Conservation (phyloP, 2,329 filamentous ascomycete genomes). For the Pseudogymnoascus sp. region DNA sequence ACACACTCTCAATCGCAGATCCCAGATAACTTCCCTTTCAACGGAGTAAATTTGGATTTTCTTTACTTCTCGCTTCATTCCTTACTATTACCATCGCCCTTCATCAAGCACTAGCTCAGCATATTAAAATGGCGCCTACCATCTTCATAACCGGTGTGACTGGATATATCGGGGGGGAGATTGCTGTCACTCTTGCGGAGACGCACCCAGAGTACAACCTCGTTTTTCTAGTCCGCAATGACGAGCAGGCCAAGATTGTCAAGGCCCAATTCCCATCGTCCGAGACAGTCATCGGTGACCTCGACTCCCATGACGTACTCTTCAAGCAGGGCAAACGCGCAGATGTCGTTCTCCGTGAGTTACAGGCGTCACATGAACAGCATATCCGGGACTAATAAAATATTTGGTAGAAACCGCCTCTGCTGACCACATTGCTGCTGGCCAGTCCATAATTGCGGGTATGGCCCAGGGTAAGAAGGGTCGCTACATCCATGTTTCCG, state of each 20-base stretch:
- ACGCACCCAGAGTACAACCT: constrained; percentile 20
- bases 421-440: constrained; percentile 22
- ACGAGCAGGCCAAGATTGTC: constrained; percentile 16
- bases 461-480: constrained; percentile 37
- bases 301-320: constrained; percentile 29
- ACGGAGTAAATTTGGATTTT: not conserved
- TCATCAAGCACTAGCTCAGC: not conserved
- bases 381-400: not conserved
- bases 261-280: constrained; percentile 13
- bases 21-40: not conserved
- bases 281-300: constrained; percentile 26
- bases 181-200: constrained; percentile 13
- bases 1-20: not conserved
- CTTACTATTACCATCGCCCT: not conserved
- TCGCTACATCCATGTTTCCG: constrained; percentile 44
- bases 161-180: constrained; percentile 20
- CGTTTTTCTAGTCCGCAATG: constrained; percentile 16
- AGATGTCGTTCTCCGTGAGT: constrained; percentile 31
- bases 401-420: constrained; percentile 17
- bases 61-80: not conserved
- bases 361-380: too few species aligned
- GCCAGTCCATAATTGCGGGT: constrained; percentile 39
- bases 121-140: constrained; percentile 12
- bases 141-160: constrained; percentile 21
- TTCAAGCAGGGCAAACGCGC: constrained; percentile 26